Evolutionary conservation across 805 yeast genomes (phyloP).

Genomic region (Ogataea paradorogensis): DNA sequence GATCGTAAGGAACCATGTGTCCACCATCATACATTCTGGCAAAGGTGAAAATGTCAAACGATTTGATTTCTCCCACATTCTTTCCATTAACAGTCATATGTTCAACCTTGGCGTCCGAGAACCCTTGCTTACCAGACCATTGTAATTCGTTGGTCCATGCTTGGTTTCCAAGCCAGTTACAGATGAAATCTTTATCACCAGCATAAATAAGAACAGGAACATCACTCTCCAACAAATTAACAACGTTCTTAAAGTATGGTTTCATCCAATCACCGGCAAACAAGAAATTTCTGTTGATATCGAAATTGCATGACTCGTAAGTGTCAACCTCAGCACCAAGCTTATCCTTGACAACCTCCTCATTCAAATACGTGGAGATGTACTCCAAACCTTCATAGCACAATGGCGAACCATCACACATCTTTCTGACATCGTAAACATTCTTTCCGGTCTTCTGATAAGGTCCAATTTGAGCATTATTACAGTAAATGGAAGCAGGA

Average conservation of each 20-base stretch:
- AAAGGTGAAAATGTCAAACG: conserved; percentile 67
- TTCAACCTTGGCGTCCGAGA: conserved; percentile 26
- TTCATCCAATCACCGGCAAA: conserved; percentile 64
- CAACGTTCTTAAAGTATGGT: conserved; percentile 58
- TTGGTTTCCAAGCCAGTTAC: conserved; percentile 89
- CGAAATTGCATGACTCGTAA: conserved; percentile 51
- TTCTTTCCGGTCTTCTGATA: conserved; percentile 57
- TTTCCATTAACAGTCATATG: conserved; percentile 32
- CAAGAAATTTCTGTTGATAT: conserved; percentile 46
- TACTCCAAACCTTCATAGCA: conserved; percentile 53
- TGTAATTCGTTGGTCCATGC: conserved; percentile 73
- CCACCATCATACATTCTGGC: conserved; percentile 80
- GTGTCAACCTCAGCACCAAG: conserved; percentile 55
- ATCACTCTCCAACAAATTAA: conserved; percentile 59
- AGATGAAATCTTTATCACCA: conserved; percentile 91
- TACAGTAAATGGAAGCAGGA: conserved; percentile 62
- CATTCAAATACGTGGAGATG: conserved; percentile 52
- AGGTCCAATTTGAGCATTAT: conserved; percentile 59
- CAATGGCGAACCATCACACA: conserved; percentile 48
- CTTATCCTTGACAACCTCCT: conserved; percentile 48
- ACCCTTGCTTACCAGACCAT: conserved; percentile 50
- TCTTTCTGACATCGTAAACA: conserved; percentile 60
- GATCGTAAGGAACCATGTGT: conserved; percentile 90
- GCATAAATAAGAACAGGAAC: conserved; percentile 85
- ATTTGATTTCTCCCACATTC: conserved; percentile 72